Conservation (phyloP, 768 basidiomycete genomes). For the Vararia minispora region DNA sequence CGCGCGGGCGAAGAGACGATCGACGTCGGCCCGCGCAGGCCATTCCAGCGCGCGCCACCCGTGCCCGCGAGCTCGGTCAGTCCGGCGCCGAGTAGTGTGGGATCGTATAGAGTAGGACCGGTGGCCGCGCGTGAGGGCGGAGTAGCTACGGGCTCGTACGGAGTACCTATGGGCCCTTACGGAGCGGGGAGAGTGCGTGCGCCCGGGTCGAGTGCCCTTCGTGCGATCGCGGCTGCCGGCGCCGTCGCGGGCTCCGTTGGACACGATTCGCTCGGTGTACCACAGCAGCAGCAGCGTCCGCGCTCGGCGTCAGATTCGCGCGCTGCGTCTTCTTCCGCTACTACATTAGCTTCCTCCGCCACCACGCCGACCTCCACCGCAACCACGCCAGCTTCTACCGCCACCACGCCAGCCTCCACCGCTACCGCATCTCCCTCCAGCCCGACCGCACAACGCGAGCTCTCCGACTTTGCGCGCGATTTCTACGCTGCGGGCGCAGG, state of each 20-base stretch:
- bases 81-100: no score
- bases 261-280: no score
- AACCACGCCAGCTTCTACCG: not conserved
- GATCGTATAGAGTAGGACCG: no score
- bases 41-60: conserved; percentile 39
- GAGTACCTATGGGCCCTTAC: no score
- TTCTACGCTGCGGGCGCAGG: conserved; percentile 42
- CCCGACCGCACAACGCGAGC: conserved; percentile 7
- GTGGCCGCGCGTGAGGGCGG: no score
- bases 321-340: conserved; percentile 3
- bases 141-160: no score
- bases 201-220: no score
- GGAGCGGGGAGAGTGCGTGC: no score
- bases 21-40: conserved; percentile 49
- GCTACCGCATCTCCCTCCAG: conserved; percentile 9
- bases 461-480: conserved; percentile 54
- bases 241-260: no score
- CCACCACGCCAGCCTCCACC: not conserved
- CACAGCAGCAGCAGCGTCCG: conserved; percentile 8
- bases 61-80: no score
- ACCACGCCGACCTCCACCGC: conserved; percentile 13
- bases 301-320: conserved; percentile 1
- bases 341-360: conserved; percentile 4
- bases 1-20: conserved; percentile 50
- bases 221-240: no score